Evolutionary conservation across 176 grass and related monocot genomes (phyloP), one percentile per base, ranked within the genome.

Genomic region (Eleusine indica): DNA sequence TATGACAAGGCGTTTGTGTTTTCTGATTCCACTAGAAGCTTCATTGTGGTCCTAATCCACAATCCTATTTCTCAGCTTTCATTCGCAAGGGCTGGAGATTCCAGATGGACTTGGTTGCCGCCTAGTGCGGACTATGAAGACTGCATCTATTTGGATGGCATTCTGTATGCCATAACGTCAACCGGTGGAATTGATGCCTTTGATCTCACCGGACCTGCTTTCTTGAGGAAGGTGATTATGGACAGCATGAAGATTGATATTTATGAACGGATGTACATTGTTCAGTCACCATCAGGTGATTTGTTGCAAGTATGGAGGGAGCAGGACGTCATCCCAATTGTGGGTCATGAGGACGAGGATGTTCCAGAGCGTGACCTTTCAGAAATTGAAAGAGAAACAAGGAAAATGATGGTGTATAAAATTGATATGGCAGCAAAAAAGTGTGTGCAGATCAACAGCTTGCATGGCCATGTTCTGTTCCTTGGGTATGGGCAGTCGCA

Each of bases 1-100:
- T 76, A 40, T 22, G 30, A 13, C 30, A 76, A 76, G 10, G 52
- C 74, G 9, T 60, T 13, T 41, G 35, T 76, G 4, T 76, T 43
- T 22, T 11, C 35, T 11, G 66, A 70, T 57, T 0, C 13, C 13
- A 18, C 13, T 0, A 42, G 49, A 28, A 25, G 12, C 35, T 57
- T 28, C 66, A 57, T 57, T 5, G 66, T 80, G 6, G 66, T 7
- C 17, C 46, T 80, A 2, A 80, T 80, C 66, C 78, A 80, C 65
- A 56, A 41, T 14, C 47, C 78, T 8, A 3, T 60, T 22, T 1
- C 0, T 8, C 53, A 56, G 74, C 74, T 76, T 15, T 76, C 74
- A 11, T 61, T 76, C 7, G 2, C 37, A 25, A 76, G 19, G 74
- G 48, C 1, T 3, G 74, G 74, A 4, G 74, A 76, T 41, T 7